These are phyloP conservation scores for Leccinum incarnatum DNA, from an alignment of 768 basidiomycete species.

Conservation along the genomic window DNA sequence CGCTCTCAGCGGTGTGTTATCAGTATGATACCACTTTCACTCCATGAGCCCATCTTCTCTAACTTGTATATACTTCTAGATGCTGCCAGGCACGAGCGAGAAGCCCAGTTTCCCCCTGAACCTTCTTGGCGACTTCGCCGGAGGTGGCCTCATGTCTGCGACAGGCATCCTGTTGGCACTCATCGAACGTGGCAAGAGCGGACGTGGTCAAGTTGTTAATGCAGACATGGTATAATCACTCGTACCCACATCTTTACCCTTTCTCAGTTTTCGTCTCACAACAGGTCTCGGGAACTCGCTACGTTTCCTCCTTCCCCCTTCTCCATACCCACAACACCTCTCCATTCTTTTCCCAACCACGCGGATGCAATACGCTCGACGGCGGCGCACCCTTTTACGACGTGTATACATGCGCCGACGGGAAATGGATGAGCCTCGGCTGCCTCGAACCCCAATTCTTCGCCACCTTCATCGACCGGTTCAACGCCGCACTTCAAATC, in stretches of 20 bases:
- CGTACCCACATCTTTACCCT: background rate
- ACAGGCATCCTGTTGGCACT: constrained; percentile 74
- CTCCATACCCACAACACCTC: constrained; percentile 39
- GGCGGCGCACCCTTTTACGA: constrained; percentile 79
- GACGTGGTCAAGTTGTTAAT: constrained; percentile 71
- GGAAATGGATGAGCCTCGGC: constrained; percentile 72
- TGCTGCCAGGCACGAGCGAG: constrained; percentile 61
- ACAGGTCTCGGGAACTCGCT: constrained; percentile 78
- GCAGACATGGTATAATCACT: constrained; percentile 62
- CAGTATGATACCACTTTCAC: constrained; percentile 38
- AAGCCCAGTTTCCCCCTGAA: constrained; percentile 76
- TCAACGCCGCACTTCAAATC: constrained; percentile 49
- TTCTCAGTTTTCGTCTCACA: background rate
- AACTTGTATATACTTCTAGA: constrained; percentile 34
- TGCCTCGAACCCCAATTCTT: constrained; percentile 77
- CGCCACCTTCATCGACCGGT: constrained; percentile 52
- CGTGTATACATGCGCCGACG: constrained; percentile 70
- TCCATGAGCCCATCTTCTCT: background rate
- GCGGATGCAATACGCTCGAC: constrained; percentile 64
- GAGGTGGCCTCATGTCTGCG: constrained; percentile 72
- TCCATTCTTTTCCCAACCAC: constrained; percentile 38
- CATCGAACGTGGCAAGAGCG: constrained; percentile 60
- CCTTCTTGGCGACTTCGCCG: constrained; percentile 79
- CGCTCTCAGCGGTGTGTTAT: constrained; percentile 71
- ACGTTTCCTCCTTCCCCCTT: constrained; percentile 71